Base-by-base conservation (phyloP, 306 rosid genomes). In the Cucumis hystrix region DNA sequence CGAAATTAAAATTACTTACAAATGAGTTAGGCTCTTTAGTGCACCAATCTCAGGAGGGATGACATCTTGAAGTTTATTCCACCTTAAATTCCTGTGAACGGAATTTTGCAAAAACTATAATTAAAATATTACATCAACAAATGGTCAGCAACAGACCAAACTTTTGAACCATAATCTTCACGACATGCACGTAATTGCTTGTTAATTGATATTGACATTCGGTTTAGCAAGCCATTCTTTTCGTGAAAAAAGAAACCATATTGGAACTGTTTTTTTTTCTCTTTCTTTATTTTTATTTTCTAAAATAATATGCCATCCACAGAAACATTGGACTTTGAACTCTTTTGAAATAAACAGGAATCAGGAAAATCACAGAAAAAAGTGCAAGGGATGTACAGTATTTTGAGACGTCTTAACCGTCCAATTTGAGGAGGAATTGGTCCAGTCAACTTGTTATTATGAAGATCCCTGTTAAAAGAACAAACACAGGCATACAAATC, bases 381-480 rank as follows among this genome's bases (percentile, higher is more conserved):
- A 80, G 78, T 78, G 51, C 65, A 54, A 78, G 68, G 58, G 76
- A 64, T 18, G 5, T 92, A 95, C 99, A 96, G 88, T 80, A 91
- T 89, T 83, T 88, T 86, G 37, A 96, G 98, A 79, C 97, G 99
- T 97, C 82, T 96, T 87, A 96, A 66, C 68, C 99, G 93, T 61
- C 90, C 98, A 69, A 96, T 96, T 83, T 96, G 99, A 58, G 99
- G 90, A 81, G 99, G 99, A 87, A 96, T 92, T 13, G 99, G 99
- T 30, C 99, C 99, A 1, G 99, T 92, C 87, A 96, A 77, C 90
- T 96, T 96, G 91, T 96, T 96, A 81, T 96, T 96, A 56, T 96
- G 99, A 30, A 96, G 87, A 88, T 96, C 99, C 85, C 99, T 96
- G 97, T 64, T 62, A 81, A 39, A 73, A 18, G 66, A 21, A 81